Evolutionary conservation across 1,139 yeast genomes (phyloP).

Genomic region (Pichia sp.): DNA sequence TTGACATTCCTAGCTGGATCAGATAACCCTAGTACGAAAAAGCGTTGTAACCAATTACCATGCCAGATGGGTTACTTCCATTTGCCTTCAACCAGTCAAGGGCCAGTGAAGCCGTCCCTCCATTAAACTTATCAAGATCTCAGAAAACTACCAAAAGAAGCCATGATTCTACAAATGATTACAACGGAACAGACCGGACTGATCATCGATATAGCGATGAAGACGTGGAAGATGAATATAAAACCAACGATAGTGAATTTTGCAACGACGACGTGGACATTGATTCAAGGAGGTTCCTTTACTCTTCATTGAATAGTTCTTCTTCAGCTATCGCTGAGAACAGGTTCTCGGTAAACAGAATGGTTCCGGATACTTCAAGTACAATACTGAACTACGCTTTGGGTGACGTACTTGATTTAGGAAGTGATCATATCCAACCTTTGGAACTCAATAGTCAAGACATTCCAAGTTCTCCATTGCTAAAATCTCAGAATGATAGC

Average conservation of each 20-base stretch:
- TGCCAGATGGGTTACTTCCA: slow-evolving; percentile 21
- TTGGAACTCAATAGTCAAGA: slow-evolving; percentile 5
- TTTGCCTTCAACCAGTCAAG: slow-evolving; percentile 23
- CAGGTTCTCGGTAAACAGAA: slow-evolving; percentile 1
- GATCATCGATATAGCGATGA: no score
- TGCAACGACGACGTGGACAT: not conserved
- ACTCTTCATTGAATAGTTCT: slow-evolving; percentile 9
- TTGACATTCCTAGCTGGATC: no score
- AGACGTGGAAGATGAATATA: no score
- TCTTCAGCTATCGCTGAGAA: slow-evolving; percentile 10
- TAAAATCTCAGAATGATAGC: slow-evolving; percentile 4
- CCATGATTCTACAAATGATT: not conserved
- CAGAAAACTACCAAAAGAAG: not conserved
- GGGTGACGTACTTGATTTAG: not conserved
- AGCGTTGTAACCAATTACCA: no score
- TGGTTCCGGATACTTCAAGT: slow-evolving; percentile 6
- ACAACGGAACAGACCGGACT: no score
- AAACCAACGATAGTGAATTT: no score
- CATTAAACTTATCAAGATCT: slow-evolving; percentile 1
- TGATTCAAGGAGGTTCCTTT: slow-evolving; percentile 1
- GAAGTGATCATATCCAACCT: slow-evolving; percentile 6
- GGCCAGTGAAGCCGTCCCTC: slow-evolving; percentile 10
- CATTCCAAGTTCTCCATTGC: slow-evolving; percentile 16
- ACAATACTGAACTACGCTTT: slow-evolving; percentile 3
- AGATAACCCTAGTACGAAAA: no score